phyloP scores from a whole-genome alignment of 2,329 filamentous ascomycete species.

The Ascocoryne sarcoides region DNA sequence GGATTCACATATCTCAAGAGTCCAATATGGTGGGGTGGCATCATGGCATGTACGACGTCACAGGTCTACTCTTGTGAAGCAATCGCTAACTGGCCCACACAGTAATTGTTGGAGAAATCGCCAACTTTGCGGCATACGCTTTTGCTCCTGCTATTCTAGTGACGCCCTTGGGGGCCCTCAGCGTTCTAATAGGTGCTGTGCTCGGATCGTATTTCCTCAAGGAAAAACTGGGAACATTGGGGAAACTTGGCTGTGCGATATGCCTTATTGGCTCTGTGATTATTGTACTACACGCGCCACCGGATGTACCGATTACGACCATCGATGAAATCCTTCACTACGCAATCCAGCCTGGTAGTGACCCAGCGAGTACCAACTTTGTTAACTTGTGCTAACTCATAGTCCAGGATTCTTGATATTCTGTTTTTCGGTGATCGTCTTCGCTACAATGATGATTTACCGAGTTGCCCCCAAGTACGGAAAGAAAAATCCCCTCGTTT shows the following conservation, averaged over 20 bases:
- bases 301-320: slow-evolving; percentile 82
- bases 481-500: slow-evolving; percentile 92
- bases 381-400: neutral
- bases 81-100: slow-evolving; percentile 33
- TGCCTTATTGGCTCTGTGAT: slow-evolving; percentile 94
- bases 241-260: slow-evolving; percentile 90
- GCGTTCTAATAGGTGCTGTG: slow-evolving; percentile 90
- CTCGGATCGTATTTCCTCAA: slow-evolving; percentile 90
- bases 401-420: slow-evolving; percentile 78
- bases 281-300: slow-evolving; percentile 93
- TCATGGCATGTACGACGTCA: slow-evolving; percentile 63
- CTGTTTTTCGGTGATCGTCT: slow-evolving; percentile 67
- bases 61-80: slow-evolving; percentile 1
- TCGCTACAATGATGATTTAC: slow-evolving; percentile 94
- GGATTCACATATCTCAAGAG: slow-evolving; percentile 90
- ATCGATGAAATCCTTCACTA: slow-evolving; percentile 88
- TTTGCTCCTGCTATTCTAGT: slow-evolving; percentile 98
- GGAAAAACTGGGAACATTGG: slow-evolving; percentile 81
- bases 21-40: slow-evolving; percentile 96
- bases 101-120: slow-evolving; percentile 85
- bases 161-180: slow-evolving; percentile 86
- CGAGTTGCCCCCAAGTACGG: slow-evolving; percentile 81
- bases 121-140: slow-evolving; percentile 96
- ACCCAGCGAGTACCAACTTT: neutral
- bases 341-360: slow-evolving; percentile 80